A percentile compares a stretch with the other conserved stretches of the same genome.
Evolutionary conservation across 345 rosid genomes (phyloP).

Genomic region (Heritiera fomes): DNA sequence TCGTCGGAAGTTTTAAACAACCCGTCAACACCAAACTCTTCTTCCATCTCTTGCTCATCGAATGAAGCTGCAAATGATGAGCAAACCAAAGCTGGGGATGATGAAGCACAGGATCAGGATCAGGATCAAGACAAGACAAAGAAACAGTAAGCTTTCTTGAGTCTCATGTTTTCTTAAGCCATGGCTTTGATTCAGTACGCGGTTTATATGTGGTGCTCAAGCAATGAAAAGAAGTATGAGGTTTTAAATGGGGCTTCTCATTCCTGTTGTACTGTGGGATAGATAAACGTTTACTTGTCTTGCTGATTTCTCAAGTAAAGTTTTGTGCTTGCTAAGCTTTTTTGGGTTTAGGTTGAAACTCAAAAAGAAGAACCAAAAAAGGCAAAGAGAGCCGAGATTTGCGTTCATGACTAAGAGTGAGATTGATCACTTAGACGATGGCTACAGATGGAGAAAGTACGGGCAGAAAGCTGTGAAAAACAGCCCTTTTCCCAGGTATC

Average conservation of each 20-base stretch:
- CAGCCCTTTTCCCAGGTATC: slow-evolving; percentile 94
- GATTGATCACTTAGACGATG: slow-evolving; percentile 93
- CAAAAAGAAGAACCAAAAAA: slow-evolving; percentile 83
- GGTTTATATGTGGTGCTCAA: neutral
- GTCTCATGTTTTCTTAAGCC: neutral
- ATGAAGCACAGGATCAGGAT: slow-evolving; percentile 45
- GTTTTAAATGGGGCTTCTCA: neutral
- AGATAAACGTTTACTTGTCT: neutral
- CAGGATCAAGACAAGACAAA: slow-evolving; percentile 54
- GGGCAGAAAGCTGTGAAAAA: slow-evolving; percentile 98
- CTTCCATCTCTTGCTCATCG: slow-evolving; percentile 77
- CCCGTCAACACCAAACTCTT: slow-evolving; percentile 86
- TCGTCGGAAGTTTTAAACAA: slow-evolving; percentile 75
- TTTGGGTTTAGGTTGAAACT: slow-evolving; percentile 67
- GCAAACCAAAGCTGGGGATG: slow-evolving; percentile 33
- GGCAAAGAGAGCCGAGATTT: slow-evolving; percentile 77
- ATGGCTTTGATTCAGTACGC: neutral
- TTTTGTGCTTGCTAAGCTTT: slow-evolving; percentile 9
- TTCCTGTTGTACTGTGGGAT: slow-evolving; percentile 15
- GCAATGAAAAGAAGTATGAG: neutral
- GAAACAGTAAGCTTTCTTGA: slow-evolving; percentile 61
- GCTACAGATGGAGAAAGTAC: slow-evolving; percentile 96
- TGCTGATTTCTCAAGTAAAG: slow-evolving; percentile 9
- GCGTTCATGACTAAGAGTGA: slow-evolving; percentile 98
- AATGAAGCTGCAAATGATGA: slow-evolving; percentile 61